These are phyloP conservation scores for Aspergillus carlsbadensis DNA, from an alignment of 495 filamentous ascomycete genomes.

Conservation along the genomic window DNA sequence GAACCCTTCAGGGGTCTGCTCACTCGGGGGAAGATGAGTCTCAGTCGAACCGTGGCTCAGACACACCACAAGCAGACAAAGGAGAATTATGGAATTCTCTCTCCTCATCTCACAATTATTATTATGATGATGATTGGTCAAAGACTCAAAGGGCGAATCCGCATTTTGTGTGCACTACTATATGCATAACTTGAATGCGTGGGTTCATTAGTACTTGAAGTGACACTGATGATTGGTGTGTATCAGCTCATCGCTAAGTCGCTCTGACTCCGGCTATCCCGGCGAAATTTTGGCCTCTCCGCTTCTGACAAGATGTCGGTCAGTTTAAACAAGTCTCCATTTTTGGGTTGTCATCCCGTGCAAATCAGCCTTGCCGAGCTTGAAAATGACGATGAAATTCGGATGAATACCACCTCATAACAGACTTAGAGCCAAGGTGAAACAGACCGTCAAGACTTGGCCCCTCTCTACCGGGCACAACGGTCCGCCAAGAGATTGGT, in stretches of 20 bases:
- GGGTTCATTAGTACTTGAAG: too few species aligned
- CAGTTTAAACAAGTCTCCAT: neutral
- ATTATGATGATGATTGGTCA: neutral
- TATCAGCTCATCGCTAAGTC: neutral
- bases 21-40: too few species aligned
- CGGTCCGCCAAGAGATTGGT: neutral
- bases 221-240: neutral
- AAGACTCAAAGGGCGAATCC: too few species aligned
- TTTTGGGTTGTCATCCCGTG: neutral
- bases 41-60: slow-evolving; percentile 3
- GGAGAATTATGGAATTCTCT: neutral
- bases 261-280: neutral
- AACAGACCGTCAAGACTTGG: slow-evolving; percentile 7
- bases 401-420: neutral
- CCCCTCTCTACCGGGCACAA: neutral
- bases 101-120: neutral
- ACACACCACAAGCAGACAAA: neutral
- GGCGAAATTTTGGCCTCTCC: neutral
- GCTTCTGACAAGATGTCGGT: neutral
- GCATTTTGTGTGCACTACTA: too few species aligned
- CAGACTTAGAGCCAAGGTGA: slow-evolving; percentile 1
- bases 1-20: neutral
- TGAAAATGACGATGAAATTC: neutral
- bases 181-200: too few species aligned
- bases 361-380: neutral